Conservation (phyloP, 495 filamentous ascomycete species). For the Cenococcum geophilum region DNA sequence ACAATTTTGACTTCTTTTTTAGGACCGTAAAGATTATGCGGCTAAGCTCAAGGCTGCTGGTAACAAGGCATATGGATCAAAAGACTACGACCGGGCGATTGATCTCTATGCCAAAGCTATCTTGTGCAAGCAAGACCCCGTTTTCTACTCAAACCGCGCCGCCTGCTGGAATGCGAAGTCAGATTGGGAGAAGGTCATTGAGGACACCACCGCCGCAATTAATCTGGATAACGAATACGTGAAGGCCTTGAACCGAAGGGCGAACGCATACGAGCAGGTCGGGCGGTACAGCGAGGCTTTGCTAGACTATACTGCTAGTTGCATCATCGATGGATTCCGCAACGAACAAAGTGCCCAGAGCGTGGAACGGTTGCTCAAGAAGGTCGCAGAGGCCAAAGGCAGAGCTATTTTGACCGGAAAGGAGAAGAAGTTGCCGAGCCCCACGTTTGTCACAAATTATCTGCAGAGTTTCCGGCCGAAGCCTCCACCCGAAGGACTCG, state of each 20-base stretch:
- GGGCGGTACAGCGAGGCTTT: conserved; percentile 88
- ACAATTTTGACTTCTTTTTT: conserved; percentile 22
- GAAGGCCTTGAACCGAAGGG: conserved; percentile 92
- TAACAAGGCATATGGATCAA: conserved; percentile 91
- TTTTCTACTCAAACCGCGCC: conserved; percentile 97
- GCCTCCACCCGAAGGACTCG: conserved; percentile 72
- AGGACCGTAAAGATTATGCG: conserved; percentile 73
- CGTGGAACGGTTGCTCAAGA: conserved; percentile 91
- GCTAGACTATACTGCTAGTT: conserved; percentile 95
- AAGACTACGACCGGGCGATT: conserved; percentile 87
- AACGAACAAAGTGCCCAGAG: conserved; percentile 81
- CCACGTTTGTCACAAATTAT: conserved; percentile 97
- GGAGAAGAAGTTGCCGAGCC: conserved; percentile 79
- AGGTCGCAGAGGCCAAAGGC: conserved; percentile 89
- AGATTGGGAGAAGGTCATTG: conserved; percentile 93
- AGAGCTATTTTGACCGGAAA: conserved; percentile 74
- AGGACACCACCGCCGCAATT: conserved; percentile 92
- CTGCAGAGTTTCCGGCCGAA: conserved; percentile 91
- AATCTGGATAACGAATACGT: conserved; percentile 90
- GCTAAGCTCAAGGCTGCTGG: conserved; percentile 88
- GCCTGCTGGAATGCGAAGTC: conserved; percentile 92
- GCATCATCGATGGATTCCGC: conserved; percentile 94
- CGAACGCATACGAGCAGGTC: conserved; percentile 91
- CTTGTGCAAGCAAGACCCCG: conserved; percentile 91
- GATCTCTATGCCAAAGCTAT: conserved; percentile 92